Percentiles rank a stretch among this genome's conserved stretches.
Conservation (phyloP, 73 alveolate genomes). For the Tetrahymena borealis region DNA sequence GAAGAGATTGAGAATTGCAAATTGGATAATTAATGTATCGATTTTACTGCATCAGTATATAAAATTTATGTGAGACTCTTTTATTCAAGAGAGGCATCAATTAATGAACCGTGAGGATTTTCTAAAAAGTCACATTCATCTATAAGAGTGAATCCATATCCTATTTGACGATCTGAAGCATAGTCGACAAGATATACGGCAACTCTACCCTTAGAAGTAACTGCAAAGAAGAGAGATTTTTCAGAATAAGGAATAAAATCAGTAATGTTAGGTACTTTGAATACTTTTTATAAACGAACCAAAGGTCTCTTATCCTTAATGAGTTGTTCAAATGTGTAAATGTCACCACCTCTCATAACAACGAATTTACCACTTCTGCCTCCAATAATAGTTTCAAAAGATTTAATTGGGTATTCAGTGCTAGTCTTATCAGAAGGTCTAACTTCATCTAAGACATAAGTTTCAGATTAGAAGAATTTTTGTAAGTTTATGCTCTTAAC, state of each 20-base stretch:
- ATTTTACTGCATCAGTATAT: not conserved
- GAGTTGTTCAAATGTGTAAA: not conserved
- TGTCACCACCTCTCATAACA: not conserved
- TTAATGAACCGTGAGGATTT: slow-evolving; percentile 38
- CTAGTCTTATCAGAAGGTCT: not conserved
- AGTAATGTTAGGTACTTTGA: slow-evolving; percentile 26
- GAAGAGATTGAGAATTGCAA: too few relatives aligned
- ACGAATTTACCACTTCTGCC: not conserved
- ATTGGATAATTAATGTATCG: too few relatives aligned
- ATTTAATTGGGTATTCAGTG: not conserved
- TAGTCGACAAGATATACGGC: slow-evolving; percentile 12
- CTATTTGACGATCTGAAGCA: slow-evolving; percentile 1
- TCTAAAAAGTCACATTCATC: slow-evolving; percentile 19
- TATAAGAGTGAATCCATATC: slow-evolving; percentile 22
- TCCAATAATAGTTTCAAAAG: not conserved
- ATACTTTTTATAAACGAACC: slow-evolving; percentile 2
- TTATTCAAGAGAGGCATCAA: not conserved
- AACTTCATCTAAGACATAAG: not conserved
- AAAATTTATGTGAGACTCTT: slow-evolving; percentile 6
- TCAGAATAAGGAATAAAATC: slow-evolving; percentile 20
- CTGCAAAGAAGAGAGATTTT: slow-evolving; percentile 29
- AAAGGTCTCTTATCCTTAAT: slow-evolving; percentile 15
- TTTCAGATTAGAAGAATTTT: not conserved
- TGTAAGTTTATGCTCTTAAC: not conserved
- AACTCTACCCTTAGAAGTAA: slow-evolving; percentile 15